phyloP scores from a whole-genome alignment of 2,329 filamentous ascomycete species.

The Fusarium sp. region DNA sequence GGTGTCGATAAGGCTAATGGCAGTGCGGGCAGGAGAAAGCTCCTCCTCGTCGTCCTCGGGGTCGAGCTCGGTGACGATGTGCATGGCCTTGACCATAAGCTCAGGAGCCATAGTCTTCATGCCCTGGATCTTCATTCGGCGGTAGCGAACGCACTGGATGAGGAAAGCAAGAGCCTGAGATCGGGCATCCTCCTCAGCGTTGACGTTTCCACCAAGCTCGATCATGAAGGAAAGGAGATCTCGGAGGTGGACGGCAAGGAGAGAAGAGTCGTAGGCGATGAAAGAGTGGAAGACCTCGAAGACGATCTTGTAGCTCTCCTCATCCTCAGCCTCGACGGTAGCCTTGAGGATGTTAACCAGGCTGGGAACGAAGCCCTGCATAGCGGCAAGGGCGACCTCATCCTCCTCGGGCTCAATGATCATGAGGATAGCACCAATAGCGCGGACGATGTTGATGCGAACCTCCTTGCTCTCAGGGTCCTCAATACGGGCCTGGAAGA shows the following conservation, averaged over 20 bases:
- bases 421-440: constrained; percentile 87
- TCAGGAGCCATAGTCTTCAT: constrained; percentile 86
- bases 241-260: constrained; percentile 86
- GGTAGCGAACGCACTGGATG: constrained; percentile 90
- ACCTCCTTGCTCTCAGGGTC: constrained; percentile 93
- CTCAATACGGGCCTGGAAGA: constrained; percentile 88
- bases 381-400: constrained; percentile 74
- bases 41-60: constrained; percentile 83
- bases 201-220: constrained; percentile 80
- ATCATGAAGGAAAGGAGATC: constrained; percentile 96
- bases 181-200: constrained; percentile 85
- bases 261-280: constrained; percentile 86
- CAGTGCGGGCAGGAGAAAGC: constrained; percentile 81
- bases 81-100: constrained; percentile 86
- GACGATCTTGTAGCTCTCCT: constrained; percentile 87
- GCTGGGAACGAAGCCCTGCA: constrained; percentile 83
- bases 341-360: constrained; percentile 93
- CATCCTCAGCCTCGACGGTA: constrained; percentile 81
- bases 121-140: constrained; percentile 94
- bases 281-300: constrained; percentile 98
- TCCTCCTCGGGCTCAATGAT: constrained; percentile 91
- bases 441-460: constrained; percentile 92
- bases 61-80: constrained; percentile 90
- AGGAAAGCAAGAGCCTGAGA: constrained; percentile 93
- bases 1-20: constrained; percentile 88